Evolutionary conservation across 2,329 filamentous ascomycete species (phyloP).

Genomic region (Ciborinia camelliae): DNA sequence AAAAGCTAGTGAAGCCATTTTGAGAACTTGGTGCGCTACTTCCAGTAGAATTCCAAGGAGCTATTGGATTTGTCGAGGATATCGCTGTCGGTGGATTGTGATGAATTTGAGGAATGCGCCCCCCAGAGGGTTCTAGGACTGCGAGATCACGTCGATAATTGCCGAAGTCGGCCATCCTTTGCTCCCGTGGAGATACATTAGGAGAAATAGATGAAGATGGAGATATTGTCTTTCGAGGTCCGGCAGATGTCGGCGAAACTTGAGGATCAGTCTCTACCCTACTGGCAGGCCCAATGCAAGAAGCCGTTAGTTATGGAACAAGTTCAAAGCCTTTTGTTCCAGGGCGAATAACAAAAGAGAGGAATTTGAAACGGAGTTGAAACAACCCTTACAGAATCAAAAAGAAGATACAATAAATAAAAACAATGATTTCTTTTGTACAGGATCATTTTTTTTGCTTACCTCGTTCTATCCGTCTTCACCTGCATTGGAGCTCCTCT

Average conservation of each 20-base stretch:
- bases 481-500: slow-evolving; percentile 46
- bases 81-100: slow-evolving; percentile 54
- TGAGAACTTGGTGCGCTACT: slow-evolving; percentile 34
- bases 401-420: slow-evolving; percentile 25
- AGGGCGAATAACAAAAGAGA: slow-evolving; percentile 1
- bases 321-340: slow-evolving; percentile 28
- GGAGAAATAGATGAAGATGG: slow-evolving; percentile 32
- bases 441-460: slow-evolving; percentile 21
- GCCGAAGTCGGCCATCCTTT: slow-evolving; percentile 51
- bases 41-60: slow-evolving; percentile 53
- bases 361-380: slow-evolving; percentile 1
- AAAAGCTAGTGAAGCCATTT: slow-evolving; percentile 55
- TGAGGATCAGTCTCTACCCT: slow-evolving; percentile 37
- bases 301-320: slow-evolving; percentile 38
- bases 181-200: slow-evolving; percentile 38
- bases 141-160: slow-evolving; percentile 71
- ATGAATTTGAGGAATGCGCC: slow-evolving; percentile 56
- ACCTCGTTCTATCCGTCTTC: slow-evolving; percentile 50
- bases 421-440: background rate
- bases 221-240: slow-evolving; percentile 29
- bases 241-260: slow-evolving; percentile 36
- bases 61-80: slow-evolving; percentile 46
- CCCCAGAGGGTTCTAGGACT: slow-evolving; percentile 60
- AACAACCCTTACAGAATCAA: slow-evolving; percentile 5
- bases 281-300: slow-evolving; percentile 33